A percentile compares a stretch with the other conserved stretches of the same genome.
phyloP scores from a whole-genome alignment of 176 grass and related monocot species.

The Triticum turgidum region DNA sequence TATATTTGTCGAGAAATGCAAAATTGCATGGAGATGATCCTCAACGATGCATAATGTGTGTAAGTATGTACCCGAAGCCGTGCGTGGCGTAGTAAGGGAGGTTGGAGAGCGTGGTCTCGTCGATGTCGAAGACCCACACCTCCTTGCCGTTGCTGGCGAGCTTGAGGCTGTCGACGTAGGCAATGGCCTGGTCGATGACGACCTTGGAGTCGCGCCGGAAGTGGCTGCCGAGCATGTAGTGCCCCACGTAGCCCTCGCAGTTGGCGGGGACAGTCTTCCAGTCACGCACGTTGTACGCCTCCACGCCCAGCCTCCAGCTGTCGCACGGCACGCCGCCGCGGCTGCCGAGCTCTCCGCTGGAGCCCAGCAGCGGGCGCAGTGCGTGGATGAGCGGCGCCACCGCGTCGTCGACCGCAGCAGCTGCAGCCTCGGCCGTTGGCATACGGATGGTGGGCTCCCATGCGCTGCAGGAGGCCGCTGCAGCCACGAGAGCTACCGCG shows the following conservation, averaged over 20 bases:
- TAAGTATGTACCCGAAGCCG: conserved; percentile 34
- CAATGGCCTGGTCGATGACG: conserved; percentile 38
- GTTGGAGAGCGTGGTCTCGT: conserved; percentile 56
- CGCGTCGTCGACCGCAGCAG: background rate
- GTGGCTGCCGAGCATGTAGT: conserved; percentile 49
- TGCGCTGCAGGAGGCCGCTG: background rate
- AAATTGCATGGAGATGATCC: too few relatives aligned
- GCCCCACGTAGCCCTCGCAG: conserved; percentile 32
- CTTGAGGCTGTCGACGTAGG: conserved; percentile 27
- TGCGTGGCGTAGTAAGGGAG: conserved; percentile 46
- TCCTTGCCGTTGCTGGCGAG: conserved; percentile 45
- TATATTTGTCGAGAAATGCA: too few relatives aligned
- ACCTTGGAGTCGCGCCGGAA: conserved; percentile 41
- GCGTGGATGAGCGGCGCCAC: background rate
- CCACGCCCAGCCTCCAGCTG: conserved; percentile 33
- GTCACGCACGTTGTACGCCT: conserved; percentile 40
- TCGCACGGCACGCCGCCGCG: background rate
- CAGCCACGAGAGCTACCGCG: background rate
- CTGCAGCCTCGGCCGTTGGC: too few relatives aligned
- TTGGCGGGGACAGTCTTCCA: conserved; percentile 28
- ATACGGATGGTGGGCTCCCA: background rate
- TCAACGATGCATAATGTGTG: background rate
- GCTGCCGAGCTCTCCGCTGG: background rate
- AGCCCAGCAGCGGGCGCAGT: background rate
- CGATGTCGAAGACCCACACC: conserved; percentile 56